Evolutionary conservation across 768 basidiomycete genomes (phyloP).

Genomic region (Lactarius tabidus): DNA sequence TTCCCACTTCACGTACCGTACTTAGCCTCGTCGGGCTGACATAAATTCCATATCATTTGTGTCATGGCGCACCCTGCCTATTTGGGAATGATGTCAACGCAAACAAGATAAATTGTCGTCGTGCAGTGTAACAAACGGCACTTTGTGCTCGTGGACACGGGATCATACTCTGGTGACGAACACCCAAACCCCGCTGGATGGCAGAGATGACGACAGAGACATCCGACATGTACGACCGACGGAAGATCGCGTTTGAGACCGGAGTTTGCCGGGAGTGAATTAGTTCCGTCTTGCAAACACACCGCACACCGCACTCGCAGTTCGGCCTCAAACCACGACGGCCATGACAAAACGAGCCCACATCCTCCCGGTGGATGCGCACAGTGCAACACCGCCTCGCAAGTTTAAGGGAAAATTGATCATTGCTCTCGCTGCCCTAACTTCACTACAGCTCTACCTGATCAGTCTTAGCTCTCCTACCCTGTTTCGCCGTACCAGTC

Average conservation of each 20-base stretch:
- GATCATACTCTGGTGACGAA: neutral
- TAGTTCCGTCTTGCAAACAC: neutral
- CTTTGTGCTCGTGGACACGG: neutral
- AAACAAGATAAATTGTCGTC: neutral
- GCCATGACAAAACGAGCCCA: conserved; percentile 17
- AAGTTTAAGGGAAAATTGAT: conserved; percentile 8
- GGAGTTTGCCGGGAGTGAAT: neutral
- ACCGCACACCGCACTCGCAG: neutral
- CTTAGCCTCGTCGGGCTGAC: neutral
- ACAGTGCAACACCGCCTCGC: conserved; percentile 3
- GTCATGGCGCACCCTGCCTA: neutral
- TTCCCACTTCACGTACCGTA: neutral
- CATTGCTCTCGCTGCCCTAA: conserved; percentile 1
- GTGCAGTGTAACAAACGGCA: no score
- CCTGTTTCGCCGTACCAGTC: neutral
- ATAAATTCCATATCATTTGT: neutral
- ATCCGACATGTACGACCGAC: neutral
- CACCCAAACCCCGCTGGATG: neutral
- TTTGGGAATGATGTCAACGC: neutral
- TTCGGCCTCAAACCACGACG: neutral
- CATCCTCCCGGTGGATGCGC: neutral
- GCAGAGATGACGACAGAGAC: neutral
- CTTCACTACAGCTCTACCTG: conserved; percentile 16
- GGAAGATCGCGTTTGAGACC: neutral
- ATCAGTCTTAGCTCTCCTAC: conserved; percentile 1